phyloP scores from a whole-genome alignment of 805 yeast genomes.

The Sungouiella thailandica region DNA sequence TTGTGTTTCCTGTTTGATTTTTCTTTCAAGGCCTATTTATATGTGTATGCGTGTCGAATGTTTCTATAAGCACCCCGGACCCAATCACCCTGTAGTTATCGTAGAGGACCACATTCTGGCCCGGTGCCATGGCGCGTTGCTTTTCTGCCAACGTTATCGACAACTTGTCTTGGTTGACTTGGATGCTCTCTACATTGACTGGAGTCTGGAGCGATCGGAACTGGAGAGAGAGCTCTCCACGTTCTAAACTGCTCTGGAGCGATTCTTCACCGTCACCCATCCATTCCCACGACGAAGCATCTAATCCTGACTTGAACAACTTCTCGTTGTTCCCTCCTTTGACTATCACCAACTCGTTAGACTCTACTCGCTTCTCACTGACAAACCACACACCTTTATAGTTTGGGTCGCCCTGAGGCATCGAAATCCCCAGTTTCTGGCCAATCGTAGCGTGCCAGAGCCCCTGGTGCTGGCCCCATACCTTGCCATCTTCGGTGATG shows the following conservation, averaged over 20 bases:
- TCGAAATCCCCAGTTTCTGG: constrained; percentile 68
- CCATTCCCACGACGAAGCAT: constrained; percentile 49
- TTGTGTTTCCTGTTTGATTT: constrained; percentile 2
- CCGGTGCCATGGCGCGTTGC: constrained; percentile 80
- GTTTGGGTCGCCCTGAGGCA: constrained; percentile 85
- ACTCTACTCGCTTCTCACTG: constrained; percentile 56
- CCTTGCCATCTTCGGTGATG: constrained; percentile 65
- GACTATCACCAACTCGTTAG: constrained; percentile 77
- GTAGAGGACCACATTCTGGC: constrained; percentile 80
- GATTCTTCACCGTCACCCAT: constrained; percentile 18
- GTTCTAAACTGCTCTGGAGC: not conserved
- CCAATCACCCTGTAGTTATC: constrained; percentile 59
- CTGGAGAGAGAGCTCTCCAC: constrained; percentile 44
- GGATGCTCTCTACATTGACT: constrained; percentile 23
- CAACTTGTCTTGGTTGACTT: constrained; percentile 15
- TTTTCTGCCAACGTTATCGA: constrained; percentile 37
- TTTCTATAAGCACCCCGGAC: constrained; percentile 10
- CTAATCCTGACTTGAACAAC: constrained; percentile 44
- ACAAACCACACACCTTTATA: constrained; percentile 85
- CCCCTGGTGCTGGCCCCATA: constrained; percentile 82
- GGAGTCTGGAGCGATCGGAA: constrained; percentile 71
- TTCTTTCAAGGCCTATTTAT: not conserved
- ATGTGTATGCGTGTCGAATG: not conserved
- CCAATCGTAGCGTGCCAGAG: constrained; percentile 96
- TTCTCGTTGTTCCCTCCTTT: constrained; percentile 58